Base-by-base conservation (phyloP, 2,329 filamentous ascomycete species). In the Colletotrichum aenigma region DNA sequence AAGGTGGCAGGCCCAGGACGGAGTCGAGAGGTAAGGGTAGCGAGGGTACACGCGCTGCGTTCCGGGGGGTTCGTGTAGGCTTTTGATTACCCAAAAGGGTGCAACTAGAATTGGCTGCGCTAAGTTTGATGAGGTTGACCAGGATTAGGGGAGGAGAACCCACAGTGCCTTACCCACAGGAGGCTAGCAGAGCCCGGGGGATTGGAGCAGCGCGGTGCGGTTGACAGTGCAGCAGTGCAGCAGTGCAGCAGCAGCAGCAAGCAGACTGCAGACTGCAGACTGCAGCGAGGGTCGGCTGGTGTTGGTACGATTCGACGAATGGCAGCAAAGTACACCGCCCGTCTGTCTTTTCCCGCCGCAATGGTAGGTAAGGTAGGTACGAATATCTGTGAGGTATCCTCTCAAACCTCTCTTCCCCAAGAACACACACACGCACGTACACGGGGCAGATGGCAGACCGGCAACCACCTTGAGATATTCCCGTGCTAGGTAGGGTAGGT, bases 61-160 rank as follows among this genome's bases (percentile, higher is more conserved):
- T 48, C 38, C 38, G 38, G 38, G 80, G 79, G 78, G 78, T 78
- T 76, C 72, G 72, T 75, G 67, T 72, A 72, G 76, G 73, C 56
- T 82, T 82, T 79, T 83, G 82, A 85, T 85, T 85, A 81, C 83
- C 81, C 79, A 81, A 83, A 82, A 80, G 78, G 80, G 82, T 70
- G 79, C 77, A 80, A 79, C 81, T 82, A 78, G 81, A 81, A 83
- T 79, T 82, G 83, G 82, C 78, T 80, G 82, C 84, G 84, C 84
- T 86, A 86, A 83, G 82, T 85, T 85, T 83, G 83, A 85, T 85
- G 83, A 86, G 82, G 79, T 76, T 77, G 77, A 79, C 80, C 79
- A 81, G 79, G 79, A 80, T 79, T 73, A 69, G 64, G 67, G 67
- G 64, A 71, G 55, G 61, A 76, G 38, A 48, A 48, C 65, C 67